Conservation (phyloP, 768 basidiomycete species). For the Lactarius deliciosus region DNA sequence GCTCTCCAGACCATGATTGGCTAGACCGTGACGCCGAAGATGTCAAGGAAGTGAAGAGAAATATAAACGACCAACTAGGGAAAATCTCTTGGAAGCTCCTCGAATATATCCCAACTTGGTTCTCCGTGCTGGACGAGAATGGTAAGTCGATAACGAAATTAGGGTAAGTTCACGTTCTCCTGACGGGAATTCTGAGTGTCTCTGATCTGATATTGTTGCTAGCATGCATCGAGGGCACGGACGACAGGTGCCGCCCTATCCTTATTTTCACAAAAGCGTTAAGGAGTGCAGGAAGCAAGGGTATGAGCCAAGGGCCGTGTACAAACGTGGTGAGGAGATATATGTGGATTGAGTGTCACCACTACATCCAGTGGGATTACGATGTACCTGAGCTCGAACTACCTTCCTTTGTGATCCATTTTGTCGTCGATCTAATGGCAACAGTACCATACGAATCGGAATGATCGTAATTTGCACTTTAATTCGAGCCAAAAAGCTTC, state of each 20-base stretch:
- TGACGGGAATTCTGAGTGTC: neutral
- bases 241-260: neutral
- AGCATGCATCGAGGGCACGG: neutral
- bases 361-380: neutral
- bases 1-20: neutral
- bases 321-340: too few species aligned
- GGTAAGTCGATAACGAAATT: too few species aligned
- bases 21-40: neutral
- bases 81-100: too few species aligned
- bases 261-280: constrained; percentile 6
- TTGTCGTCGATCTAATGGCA: too few species aligned
- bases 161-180: neutral
- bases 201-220: neutral
- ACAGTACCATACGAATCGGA: too few species aligned
- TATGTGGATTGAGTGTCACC: constrained; percentile 2
- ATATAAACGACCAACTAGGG: too few species aligned
- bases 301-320: neutral
- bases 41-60: neutral
- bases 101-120: too few species aligned
- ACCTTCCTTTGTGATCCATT: too few species aligned
- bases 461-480: too few species aligned
- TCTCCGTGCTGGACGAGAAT: too few species aligned
- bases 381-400: too few species aligned
- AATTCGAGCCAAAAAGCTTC: too few species aligned
- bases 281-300: neutral